Evolutionary conservation across 257 asterid species (phyloP), one percentile per base, ranked within the genome.

Genomic region (Handroanthus guayacan): DNA sequence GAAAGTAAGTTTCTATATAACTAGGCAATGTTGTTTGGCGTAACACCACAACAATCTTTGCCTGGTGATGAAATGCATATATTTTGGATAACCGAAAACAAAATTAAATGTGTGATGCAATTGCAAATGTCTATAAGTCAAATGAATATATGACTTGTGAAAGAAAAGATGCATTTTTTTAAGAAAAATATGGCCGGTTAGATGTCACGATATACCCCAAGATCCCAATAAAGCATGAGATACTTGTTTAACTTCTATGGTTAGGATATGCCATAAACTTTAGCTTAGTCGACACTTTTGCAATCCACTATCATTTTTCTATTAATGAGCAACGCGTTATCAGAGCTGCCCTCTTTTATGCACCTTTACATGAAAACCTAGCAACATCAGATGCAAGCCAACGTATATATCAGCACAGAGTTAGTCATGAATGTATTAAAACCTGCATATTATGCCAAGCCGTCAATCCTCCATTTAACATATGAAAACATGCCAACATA

Each of bases 331-430:
- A 52, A 6, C 74, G 44, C 5, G 31, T 25, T 9, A 9, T 20
- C 34, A 39, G 52, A 57, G 18, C 14, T 67, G 14, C 50, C 17
- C 45, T 43, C 63, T 48, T 48, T 37, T 60, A 55, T 25, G 62
- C 45, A 60, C 64, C 69, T 44, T 61, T 48, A 37, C 68, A 44
- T 12, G 43, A 48, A 71, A 64, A 56, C 41, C 25, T 39, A 71
- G 67, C 12, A 54, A 11, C 12, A 10, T 25, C 16, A 18, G 43
- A 31, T 11, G 44, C 43, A n/a, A 71, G 41, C 66, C 67, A 20
- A 0, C 48, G 20, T 25, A 43, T 51, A 1, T 18, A 43, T 57
- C 36, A 62, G 51, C 60, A 75, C 25, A 31, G 10, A 16, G 18
- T 9, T 36, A 17, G 39, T 25, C 77, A 61, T 36, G 9, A 41